Evolutionary conservation across 2,329 filamentous ascomycete species (phyloP), one percentile per base, ranked within the genome.

Genomic region (Myriosclerotinia duriaeana): DNA sequence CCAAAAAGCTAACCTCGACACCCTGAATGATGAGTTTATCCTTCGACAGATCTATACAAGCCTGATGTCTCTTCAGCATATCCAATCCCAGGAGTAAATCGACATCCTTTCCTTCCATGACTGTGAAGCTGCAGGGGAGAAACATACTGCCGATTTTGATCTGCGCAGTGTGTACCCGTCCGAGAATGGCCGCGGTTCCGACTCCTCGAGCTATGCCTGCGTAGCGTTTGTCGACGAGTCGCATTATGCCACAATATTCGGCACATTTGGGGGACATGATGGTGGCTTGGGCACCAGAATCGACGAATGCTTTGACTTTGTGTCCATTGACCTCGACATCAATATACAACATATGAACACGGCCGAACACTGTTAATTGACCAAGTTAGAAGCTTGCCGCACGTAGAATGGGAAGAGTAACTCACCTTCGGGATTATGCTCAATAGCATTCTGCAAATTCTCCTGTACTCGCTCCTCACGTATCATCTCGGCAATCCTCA

Each of bases 71-170:
- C 80, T 96, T 97, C 69, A 99, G 84, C 92, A 99, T 99, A 78
- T 99, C 95, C 53, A 99, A 81, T 4, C 95, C 95, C 15, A 99
- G 86, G 2, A 99, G 85, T 22, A 99, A 83, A 77, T 98, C 95
- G 34, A 99, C 95, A 63, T 92, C 88, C 79, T 98, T 99, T 71
- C 95, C 95, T 80, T 99, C 95, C 95, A 99, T 99, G 75, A 99
- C 95, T 3, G 95, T 99, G 78, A 99, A 99, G 68, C 93, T 95
- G 80, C 93, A 98, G 3, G 94, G 89, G 72, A 99, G 83, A 76
- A 92, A 93, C 69, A 94, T 86, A 53, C 85, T 87, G 64, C 94
- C 95, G 72, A 99, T 95, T 78, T 92, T 94, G 78, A 99, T 96
- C 78, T 94, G 92, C 12, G 95, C 95, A 30, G 92, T 92, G 78